Evolutionary conservation across 2,329 filamentous ascomycete genomes (phyloP).

Genomic region (Paraconiothyrium sp.): DNA sequence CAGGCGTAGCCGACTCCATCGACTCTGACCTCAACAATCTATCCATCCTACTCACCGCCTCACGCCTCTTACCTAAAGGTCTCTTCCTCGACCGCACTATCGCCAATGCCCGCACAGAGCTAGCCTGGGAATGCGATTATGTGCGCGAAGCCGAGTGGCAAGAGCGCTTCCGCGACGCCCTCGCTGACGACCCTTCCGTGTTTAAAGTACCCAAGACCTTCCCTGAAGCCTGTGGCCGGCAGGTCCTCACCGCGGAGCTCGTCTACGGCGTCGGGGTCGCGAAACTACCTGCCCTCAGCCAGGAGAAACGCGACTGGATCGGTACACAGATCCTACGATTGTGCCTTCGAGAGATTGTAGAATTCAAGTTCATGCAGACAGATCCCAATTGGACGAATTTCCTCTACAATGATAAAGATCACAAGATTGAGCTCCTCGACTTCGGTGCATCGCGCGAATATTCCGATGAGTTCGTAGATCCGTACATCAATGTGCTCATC

Average conservation of each 20-base stretch:
- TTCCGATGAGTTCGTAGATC: slow-evolving; percentile 78
- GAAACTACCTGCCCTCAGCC: slow-evolving; percentile 76
- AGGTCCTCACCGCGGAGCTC: slow-evolving; percentile 92
- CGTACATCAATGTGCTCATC: slow-evolving; percentile 81
- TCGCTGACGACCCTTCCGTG: slow-evolving; percentile 75
- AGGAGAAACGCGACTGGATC: slow-evolving; percentile 93
- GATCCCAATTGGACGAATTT: slow-evolving; percentile 99
- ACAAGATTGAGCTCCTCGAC: slow-evolving; percentile 88
- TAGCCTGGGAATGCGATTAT: slow-evolving; percentile 98
- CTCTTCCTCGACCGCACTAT: slow-evolving; percentile 97
- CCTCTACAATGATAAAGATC: slow-evolving; percentile 77
- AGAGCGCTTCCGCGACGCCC: slow-evolving; percentile 76
- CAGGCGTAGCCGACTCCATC: slow-evolving; percentile 93
- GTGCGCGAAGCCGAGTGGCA: slow-evolving; percentile 85
- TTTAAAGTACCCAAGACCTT: slow-evolving; percentile 85
- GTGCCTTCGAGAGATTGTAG: slow-evolving; percentile 89
- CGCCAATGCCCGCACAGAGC: slow-evolving; percentile 88
- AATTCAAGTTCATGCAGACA: slow-evolving; percentile 98
- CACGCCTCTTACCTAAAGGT: slow-evolving; percentile 86
- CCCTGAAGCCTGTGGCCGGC: slow-evolving; percentile 79
- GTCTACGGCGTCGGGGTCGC: slow-evolving; percentile 89
- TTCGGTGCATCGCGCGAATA: slow-evolving; percentile 93
- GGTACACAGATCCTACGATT: slow-evolving; percentile 92
- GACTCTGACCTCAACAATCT: slow-evolving; percentile 96
- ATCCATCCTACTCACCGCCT: slow-evolving; percentile 87